A percentile compares a stretch with the other conserved stretches of the same genome.
These are phyloP conservation scores for Moesziomyces sp. DNA, from an alignment of 1,284 basidiomycete species.

Conservation along the genomic window DNA sequence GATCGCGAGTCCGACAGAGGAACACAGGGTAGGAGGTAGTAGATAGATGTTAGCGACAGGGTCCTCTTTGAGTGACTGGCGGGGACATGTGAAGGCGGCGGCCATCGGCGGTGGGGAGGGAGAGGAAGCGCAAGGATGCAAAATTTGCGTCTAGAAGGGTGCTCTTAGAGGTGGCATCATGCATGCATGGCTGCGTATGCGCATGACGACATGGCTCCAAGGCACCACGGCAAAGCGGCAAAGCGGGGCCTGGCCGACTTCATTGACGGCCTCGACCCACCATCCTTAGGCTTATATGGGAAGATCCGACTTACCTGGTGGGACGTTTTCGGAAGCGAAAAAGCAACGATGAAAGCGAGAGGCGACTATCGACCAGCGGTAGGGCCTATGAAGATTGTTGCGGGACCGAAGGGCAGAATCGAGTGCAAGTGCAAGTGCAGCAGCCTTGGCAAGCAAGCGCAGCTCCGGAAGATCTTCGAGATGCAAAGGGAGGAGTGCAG, in stretches of 20 bases:
- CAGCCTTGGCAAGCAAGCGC: not conserved
- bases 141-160: slow-evolving; percentile 10
- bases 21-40: not conserved
- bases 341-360: slow-evolving; percentile 2
- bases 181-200: slow-evolving; percentile 5
- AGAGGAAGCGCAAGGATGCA: not conserved
- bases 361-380: slow-evolving; percentile 36
- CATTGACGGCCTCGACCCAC: not conserved
- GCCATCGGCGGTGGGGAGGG: slow-evolving; percentile 7
- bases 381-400: slow-evolving; percentile 1
- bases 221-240: not conserved
- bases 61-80: slow-evolving; percentile 7
- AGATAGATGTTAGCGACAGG: slow-evolving; percentile 46
- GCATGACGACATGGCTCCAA: slow-evolving; percentile 3
- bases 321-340: slow-evolving; percentile 8
- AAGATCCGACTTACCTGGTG: slow-evolving; percentile 18
- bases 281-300: no score
- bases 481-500: slow-evolving; percentile 3
- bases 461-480: not conserved
- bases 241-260: not conserved
- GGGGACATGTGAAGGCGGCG: not conserved
- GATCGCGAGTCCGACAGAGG: not conserved
- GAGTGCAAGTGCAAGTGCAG: not conserved
- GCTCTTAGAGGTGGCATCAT: slow-evolving; percentile 3
- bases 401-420: not conserved